Evolutionary conservation across 1,284 basidiomycete species (phyloP).

Genomic region (Fomitopsis pinicola): DNA sequence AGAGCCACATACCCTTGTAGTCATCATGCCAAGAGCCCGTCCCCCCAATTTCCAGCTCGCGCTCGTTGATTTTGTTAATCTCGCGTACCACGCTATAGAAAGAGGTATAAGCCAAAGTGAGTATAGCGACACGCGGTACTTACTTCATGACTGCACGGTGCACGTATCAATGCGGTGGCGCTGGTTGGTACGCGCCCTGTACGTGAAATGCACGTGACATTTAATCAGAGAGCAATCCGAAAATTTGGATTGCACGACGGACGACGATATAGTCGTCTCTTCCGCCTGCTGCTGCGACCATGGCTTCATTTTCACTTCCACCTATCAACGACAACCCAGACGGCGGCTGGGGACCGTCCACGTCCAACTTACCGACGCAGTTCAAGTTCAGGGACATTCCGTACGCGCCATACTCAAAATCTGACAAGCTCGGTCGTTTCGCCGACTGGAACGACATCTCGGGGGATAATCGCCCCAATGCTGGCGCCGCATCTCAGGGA

Average conservation of each 20-base stretch:
- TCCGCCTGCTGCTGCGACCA: constrained; percentile 23
- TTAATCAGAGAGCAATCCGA: constrained; percentile 6
- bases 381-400: constrained; percentile 91
- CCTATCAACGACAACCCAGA: constrained; percentile 79
- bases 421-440: constrained; percentile 95
- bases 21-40: constrained; percentile 94
- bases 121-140: constrained; percentile 24
- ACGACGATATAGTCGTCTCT: neutral
- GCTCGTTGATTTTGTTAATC: constrained; percentile 91
- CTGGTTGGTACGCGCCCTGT: neutral
- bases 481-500: constrained; percentile 44
- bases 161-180: neutral
- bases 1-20: constrained; percentile 64
- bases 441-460: constrained; percentile 94
- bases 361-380: constrained; percentile 68
- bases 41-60: constrained; percentile 81
- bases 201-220: constrained; percentile 10
- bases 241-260: constrained; percentile 17
- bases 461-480: constrained; percentile 56
- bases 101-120: neutral
- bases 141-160: constrained; percentile 56
- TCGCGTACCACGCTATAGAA: constrained; percentile 79
- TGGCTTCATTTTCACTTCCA: constrained; percentile 75
- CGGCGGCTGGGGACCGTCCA: constrained; percentile 79
- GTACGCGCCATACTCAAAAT: constrained; percentile 97